Base-by-base conservation (phyloP, 2,329 filamentous ascomycete genomes). In the Aspergillus udagawae region DNA sequence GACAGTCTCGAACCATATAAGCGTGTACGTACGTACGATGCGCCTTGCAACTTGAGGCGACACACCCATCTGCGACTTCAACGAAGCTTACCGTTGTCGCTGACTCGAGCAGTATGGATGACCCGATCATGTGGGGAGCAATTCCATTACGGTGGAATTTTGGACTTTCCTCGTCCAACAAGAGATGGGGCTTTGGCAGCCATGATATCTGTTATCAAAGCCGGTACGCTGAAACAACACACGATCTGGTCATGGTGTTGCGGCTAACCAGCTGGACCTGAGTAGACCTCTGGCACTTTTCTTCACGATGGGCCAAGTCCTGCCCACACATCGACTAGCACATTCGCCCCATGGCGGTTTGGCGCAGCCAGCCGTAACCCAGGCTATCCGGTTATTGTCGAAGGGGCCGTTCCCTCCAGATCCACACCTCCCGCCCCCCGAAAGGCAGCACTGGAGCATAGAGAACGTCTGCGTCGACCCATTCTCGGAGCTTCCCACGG, bases 121-220 rank as follows among this genome's bases (percentile, higher is more conserved):
- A 99, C 77, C 94, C 94, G 27, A 77, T 97, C 57, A 86, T 97
- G 65, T 99, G 93, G 93, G 94, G 93, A 20, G 85, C 91, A 38
- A 78, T 99, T 3, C 94, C 94, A 1, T 73, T 90, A 49, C 82
- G 83, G 51, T 91, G 94, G 69, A 79, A 84, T 62, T 86, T 89
- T 67, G 85, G 87, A 58, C 85, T 89, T 21, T 80, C 83, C 55
- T 70, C 69, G 7, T 75, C 70, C 65, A 94, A 92, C 70, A 82
- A 92, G 68, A 86, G 94, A 72, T 97, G 92, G 91, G 86, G 88
- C 9, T 83, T 99, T 54, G 94, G 91, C 25, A 95, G 92, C 67
- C 91, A 97, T 73, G 94, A 99, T 74, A 92, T 99, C 59, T 97
- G 92, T 77, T 99, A 95, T 74, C 88, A 87, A 67, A 93, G 91